Evolutionary conservation across 129 eudicot genomes (phyloP), one percentile per base, ranked within the genome.

Genomic region (Escallonia rubra): DNA sequence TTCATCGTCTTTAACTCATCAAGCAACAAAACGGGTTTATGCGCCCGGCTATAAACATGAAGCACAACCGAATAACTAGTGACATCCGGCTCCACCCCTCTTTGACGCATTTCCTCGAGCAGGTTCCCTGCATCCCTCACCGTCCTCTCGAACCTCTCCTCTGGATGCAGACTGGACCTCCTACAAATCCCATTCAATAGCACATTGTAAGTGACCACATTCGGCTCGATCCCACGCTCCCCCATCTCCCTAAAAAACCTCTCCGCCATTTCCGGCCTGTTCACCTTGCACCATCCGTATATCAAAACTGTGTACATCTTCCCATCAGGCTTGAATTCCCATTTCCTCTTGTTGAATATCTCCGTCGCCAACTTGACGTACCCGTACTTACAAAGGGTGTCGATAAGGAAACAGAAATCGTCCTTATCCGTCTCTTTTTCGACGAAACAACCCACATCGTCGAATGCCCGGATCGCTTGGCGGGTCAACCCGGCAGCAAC

Each of bases 41-140:
- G 99, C 0, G 96, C 99, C 43, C 99, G 79, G 51, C 99, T 89
- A 82, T 87, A 93, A 48, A 93, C 99, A 75, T 93, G 99, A 61
- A 93, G 83, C 64, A 93, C 67, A 59, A 89, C 82, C 1, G 99
- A 93, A 79, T 89, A 93, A 70, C 95, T 93, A 1, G 92, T 89
- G 3, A 89, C 99, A 75, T 89, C 99, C 0, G 96, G 96, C 43
- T 93, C 87, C 6, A 93, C 50, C n/a, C 99, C 96, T 67, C 87
- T 79, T 46, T 80, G 75, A 38, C 45, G 70, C 98, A 93, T 89
- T 77, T 93, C 92, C 52, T 78, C 89, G 54, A 93, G 74, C 84
- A 93, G 69, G 44, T 68, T 81, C 73, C 79, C 86, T 45, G 96
- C 98, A 7, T 78, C 82, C 64, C 81, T 49, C 4, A 93, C 67